A percentile compares a stretch with the other conserved stretches of the same genome.
phyloP scores from a whole-genome alignment of 768 basidiomycete species.

The Naganishia vishniacii region DNA sequence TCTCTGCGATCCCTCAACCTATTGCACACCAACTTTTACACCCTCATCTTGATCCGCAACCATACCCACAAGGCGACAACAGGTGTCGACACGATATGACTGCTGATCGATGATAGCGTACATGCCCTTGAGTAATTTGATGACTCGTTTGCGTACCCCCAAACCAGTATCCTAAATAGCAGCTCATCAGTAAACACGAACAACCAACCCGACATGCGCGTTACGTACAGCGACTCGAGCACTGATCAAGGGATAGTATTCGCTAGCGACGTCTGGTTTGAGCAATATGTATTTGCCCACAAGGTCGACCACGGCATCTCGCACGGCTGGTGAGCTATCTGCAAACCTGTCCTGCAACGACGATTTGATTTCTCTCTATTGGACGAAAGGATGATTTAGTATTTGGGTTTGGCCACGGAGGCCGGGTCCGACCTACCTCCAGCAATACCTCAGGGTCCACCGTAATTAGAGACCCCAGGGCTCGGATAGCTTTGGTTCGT shows the following conservation, averaged over 20 bases:
- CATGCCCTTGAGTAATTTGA: conserved; percentile 83
- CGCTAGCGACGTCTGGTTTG: conserved; percentile 74
- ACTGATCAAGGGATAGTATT: conserved; percentile 82
- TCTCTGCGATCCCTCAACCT: not conserved
- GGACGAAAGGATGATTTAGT: conserved; percentile 55
- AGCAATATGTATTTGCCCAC: conserved; percentile 96
- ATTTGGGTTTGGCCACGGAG: not conserved
- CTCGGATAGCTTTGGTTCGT: conserved; percentile 87
- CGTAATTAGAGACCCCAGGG: conserved; percentile 79
- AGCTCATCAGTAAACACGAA: too few species aligned
- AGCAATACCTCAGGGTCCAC: conserved; percentile 79
- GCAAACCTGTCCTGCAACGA: conserved; percentile 84
- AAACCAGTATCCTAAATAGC: conserved; percentile 77
- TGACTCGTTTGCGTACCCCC: conserved; percentile 86
- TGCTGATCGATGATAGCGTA: conserved; percentile 63
- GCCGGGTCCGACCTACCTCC: conserved; percentile 54
- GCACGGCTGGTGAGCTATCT: conserved; percentile 87
- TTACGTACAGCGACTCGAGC: conserved; percentile 77
- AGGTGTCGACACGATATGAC: conserved; percentile 67
- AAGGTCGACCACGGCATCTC: conserved; percentile 92
- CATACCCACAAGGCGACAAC: conserved; percentile 70
- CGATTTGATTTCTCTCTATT: conserved; percentile 57
- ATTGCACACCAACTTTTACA: conserved; percentile 58
- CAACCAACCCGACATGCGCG: too few species aligned
- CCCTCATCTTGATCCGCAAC: conserved; percentile 90